phyloP scores from a whole-genome alignment of 2,329 filamentous ascomycete species.

The Fusarium pseudonygamai region DNA sequence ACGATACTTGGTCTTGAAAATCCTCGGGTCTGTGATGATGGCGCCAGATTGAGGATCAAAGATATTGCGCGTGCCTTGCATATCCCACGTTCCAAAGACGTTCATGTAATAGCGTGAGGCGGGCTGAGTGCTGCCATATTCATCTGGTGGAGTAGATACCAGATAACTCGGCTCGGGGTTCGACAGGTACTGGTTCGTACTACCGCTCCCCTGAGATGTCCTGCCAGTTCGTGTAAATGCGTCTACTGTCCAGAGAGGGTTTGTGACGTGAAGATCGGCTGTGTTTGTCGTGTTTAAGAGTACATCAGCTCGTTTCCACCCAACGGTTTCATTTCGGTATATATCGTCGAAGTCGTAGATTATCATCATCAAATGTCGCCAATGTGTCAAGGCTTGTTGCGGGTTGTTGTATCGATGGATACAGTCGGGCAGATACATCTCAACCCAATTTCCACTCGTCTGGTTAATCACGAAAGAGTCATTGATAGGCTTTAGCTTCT shows the following conservation, averaged over 20 bases:
- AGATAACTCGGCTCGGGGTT: not conserved
- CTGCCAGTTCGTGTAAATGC: not conserved
- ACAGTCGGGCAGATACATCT: not conserved
- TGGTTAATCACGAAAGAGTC: not conserved
- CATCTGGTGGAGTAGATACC: not conserved
- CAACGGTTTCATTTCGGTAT: not conserved
- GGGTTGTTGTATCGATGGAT: conserved; percentile 23
- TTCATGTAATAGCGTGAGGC: not conserved
- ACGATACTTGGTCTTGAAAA: not conserved
- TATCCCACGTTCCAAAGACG: not conserved
- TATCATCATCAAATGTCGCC: conserved; percentile 19
- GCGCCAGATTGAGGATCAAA: conserved; percentile 3
- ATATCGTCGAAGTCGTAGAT: conserved; percentile 7
- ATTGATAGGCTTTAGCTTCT: conserved; percentile 1
- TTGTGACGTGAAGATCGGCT: not conserved
- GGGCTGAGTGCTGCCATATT: not conserved
- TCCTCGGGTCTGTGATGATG: not conserved
- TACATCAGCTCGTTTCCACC: conserved; percentile 23
- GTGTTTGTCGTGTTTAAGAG: not conserved
- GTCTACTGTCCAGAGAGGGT: conserved; percentile 10
- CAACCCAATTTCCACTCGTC: not conserved
- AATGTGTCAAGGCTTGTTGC: conserved; percentile 6
- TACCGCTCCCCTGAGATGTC: not conserved
- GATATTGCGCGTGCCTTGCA: not conserved
- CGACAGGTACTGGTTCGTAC: not conserved